Base-by-base conservation (phyloP, 106 monocot species). In the Chionographis japonica region DNA sequence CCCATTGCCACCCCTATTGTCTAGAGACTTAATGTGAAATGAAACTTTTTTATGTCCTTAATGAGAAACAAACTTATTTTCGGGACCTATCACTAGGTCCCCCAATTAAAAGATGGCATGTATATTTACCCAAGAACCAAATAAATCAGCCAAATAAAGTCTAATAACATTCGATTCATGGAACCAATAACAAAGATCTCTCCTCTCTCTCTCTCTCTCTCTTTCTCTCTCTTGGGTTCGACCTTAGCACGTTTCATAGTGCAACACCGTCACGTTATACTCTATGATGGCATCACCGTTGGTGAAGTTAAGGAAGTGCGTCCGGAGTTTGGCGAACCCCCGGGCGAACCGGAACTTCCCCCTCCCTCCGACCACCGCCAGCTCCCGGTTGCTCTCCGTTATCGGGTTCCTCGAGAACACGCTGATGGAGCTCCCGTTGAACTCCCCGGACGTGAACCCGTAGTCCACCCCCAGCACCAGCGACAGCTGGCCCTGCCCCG, bases 211-310 rank as follows among this genome's bases (percentile, higher is more conserved):
- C 27, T 27, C 27, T 27, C 27, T 27, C 27, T 27, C 27, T 27
- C 27, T 27, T 1, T 27, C 27, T 27, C 27, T 27, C 27, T 27
- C 27, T 27, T 0, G 27, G 27, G 27, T 27, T 27, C 1, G 27
- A 27, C 0, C 27, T 27, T 27, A 27, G 27, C 27, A 1, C 27
- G 27, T 27, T 27, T 27, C 27, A 27, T 0, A 50, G 59, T 70
- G 69, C 14, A 59, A 6, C 43, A 69, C 37, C 4, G 69, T 69
- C 3, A 75, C 80, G 65, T 75, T 56, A 41, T 71, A 81, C 66
- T 76, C 76, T 19, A 81, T 63, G 8, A 75, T 27, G 51, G 75
- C 81, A 56, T 81, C 60, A 12, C 71, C 81, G n/a, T 39, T 72
- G 20, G 27, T 20, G 4, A 54, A 10, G 20, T 74, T 60, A 2